Conservation (phyloP, 164 flowering plant genomes). For the Hamamelis virginiana region DNA sequence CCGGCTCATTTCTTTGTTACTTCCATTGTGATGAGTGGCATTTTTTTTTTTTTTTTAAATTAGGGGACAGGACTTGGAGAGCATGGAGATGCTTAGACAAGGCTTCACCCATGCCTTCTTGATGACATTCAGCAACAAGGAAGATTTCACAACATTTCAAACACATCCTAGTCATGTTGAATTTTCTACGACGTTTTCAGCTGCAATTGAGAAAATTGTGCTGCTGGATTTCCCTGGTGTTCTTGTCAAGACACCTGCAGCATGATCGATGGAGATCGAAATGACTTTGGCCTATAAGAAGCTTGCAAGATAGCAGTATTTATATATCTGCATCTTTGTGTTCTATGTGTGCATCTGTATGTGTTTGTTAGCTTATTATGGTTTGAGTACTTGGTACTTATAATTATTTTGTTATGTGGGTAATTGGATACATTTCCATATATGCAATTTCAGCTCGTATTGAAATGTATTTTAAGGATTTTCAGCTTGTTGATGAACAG, state of each 20-base stretch:
- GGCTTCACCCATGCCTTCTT: slow-evolving; percentile 73
- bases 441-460: too few relatives aligned
- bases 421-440: background rate
- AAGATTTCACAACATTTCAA: slow-evolving; percentile 47
- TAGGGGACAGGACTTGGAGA: slow-evolving; percentile 76
- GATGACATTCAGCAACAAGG: slow-evolving; percentile 64
- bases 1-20: too few relatives aligned
- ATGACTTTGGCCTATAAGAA: background rate
- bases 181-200: slow-evolving; percentile 55
- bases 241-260: slow-evolving; percentile 41
- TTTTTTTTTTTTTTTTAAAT: background rate
- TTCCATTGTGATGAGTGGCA: too few relatives aligned
- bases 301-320: background rate
- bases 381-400: background rate
- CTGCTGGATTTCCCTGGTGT: slow-evolving; percentile 68
- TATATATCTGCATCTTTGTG: background rate
- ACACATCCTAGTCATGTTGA: slow-evolving; percentile 63
- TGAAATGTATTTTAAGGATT: too few relatives aligned
- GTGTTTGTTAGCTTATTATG: background rate
- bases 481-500: too few relatives aligned
- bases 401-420: background rate
- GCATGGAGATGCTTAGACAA: slow-evolving; percentile 68
- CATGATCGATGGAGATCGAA: background rate
- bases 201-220: slow-evolving; percentile 66
- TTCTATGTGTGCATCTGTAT: background rate